Evolutionary conservation across 139 green algal species (phyloP), one percentile per base, ranked within the genome.

Genomic region (Gonium pectorale): DNA sequence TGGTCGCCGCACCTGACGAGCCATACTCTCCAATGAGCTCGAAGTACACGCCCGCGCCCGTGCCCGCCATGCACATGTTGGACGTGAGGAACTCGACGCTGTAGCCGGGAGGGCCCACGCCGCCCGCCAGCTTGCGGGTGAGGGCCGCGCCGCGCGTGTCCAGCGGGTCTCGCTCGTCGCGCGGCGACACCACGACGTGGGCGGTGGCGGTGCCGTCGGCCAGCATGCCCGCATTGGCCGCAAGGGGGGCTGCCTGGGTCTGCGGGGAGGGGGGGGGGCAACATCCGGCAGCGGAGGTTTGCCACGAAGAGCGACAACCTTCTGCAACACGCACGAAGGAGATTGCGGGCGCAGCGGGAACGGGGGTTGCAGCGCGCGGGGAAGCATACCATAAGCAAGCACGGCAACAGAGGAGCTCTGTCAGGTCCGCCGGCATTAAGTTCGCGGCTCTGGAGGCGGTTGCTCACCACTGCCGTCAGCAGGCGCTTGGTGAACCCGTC

Each of bases 1-100:
- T 17, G 49, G 13, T 17, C 17, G 49, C 13, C 81, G 71, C 71
- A 81, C 91, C 92, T 31, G 90, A 93, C 9, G 83, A 90, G 46
- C 89, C 90, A 40, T 91, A 79, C n/a, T 91, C 86, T 9, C 93
- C 93, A n/a, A 94, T 88, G 35, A 96, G 80, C 86, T 96, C 92
- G 80, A 96, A 95, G 68, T 90, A 94, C 2, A 96, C 91, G 41
- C 86, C 87, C 46, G 79, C 68, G 33, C 38, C 83, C 11, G 90
- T 93, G 64, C 85, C 80, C 44, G 80, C 85, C 67, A 84, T 77
- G 62, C 82, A 81, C 21, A 90, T 67, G 51, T 91, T 92, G 81
- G 56, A 86, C 26, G 91, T 94, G 51, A 73, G 64, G 80, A 94
- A 90, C 38, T 79, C 92, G 54, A 94, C 38, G 31, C 69, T 85